A percentile compares a stretch with the other conserved stretches of the same genome.
phyloP scores from a whole-genome alignment of 306 rosid species.

The Urtica urens region DNA sequence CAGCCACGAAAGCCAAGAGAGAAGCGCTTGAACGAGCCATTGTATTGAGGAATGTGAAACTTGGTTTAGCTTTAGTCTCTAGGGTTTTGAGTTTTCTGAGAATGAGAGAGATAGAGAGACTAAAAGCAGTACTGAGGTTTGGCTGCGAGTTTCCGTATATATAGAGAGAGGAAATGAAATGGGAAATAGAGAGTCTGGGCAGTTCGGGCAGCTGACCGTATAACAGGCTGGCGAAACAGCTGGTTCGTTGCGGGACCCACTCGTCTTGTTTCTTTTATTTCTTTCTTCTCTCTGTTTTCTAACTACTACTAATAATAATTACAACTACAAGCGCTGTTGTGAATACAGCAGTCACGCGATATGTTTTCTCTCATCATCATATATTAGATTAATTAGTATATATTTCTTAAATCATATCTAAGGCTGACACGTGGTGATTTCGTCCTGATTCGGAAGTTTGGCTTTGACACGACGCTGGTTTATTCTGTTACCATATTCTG shows the following conservation, averaged over 20 bases:
- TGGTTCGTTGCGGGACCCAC: constrained; percentile 15
- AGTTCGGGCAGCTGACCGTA: constrained; percentile 51
- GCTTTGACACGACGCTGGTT: not conserved
- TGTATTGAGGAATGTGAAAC: not conserved
- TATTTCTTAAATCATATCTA: too few relatives aligned
- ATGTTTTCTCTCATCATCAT: not conserved
- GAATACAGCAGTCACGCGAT: not conserved
- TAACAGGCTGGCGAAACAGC: constrained; percentile 71
- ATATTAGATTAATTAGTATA: too few relatives aligned
- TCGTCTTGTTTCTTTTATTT: not conserved
- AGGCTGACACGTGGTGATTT: not conserved
- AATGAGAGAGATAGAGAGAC: not conserved
- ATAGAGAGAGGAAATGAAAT: constrained; percentile 16
- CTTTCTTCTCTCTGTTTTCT: not conserved
- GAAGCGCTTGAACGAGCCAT: constrained; percentile 51
- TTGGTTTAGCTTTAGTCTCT: not conserved
- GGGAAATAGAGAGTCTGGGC: constrained; percentile 34
- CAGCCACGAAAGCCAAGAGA: constrained; percentile 30
- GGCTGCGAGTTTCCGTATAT: constrained; percentile 8
- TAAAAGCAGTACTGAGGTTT: not conserved
- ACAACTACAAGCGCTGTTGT: not conserved
- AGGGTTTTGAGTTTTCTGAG: constrained; percentile 14
- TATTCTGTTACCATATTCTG: too few relatives aligned
- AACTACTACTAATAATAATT: too few relatives aligned
- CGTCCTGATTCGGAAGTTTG: not conserved